Conservation (phyloP, 805 yeast genomes). For the Teunomyces lycoperdinae region DNA sequence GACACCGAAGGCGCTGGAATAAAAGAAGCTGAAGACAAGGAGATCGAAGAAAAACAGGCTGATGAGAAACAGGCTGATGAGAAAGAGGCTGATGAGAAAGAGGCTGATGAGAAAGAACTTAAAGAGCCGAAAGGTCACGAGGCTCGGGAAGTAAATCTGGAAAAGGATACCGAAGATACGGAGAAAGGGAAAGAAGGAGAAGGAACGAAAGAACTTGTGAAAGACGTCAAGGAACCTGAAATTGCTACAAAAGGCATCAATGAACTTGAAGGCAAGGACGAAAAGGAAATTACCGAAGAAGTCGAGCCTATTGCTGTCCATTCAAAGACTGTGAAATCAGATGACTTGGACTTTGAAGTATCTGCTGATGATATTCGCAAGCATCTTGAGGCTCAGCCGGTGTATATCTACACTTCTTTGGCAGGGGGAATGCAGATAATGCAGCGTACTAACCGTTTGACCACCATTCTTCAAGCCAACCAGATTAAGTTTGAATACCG, state of each 20-base stretch:
- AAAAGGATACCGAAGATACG: conserved; percentile 5
- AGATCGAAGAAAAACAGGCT: not conserved
- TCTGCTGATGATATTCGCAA: conserved; percentile 43
- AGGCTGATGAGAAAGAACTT: conserved; percentile 6
- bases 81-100: conserved; percentile 3
- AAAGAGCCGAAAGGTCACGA: not conserved
- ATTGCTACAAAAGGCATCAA: conserved; percentile 6
- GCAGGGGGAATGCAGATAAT: conserved; percentile 85
- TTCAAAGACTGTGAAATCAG: conserved; percentile 2
- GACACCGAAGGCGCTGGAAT: not conserved
- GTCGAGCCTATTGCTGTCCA: conserved; percentile 2
- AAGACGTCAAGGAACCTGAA: not conserved
- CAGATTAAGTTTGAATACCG: conserved; percentile 62
- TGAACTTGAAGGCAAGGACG: not conserved
- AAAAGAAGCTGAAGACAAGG: not conserved
- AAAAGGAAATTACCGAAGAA: conserved; percentile 8
- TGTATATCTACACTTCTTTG: conserved; percentile 77
- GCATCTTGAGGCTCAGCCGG: conserved; percentile 51
- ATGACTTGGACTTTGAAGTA: conserved; percentile 27
- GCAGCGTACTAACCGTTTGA: conserved; percentile 71
- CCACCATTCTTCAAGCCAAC: conserved; percentile 73
- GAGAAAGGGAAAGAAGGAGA: conserved; percentile 1
- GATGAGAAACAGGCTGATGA: not conserved
- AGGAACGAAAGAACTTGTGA: not conserved
- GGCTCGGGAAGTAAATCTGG: not conserved